Conservation (phyloP, 345 rosid genomes). For the Murraya koenigii region DNA sequence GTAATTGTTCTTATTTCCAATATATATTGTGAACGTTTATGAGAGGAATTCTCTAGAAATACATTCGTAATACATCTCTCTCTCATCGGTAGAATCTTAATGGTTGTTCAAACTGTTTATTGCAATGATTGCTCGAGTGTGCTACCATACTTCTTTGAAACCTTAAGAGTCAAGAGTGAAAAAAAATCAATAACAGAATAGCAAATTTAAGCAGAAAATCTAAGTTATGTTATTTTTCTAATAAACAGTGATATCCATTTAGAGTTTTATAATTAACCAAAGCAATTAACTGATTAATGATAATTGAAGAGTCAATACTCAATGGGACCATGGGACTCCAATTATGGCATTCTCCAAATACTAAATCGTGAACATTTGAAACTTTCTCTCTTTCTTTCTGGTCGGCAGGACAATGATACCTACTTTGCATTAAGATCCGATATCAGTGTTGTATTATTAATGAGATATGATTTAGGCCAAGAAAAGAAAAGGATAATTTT, state of each 20-base stretch:
- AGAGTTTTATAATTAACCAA: background rate
- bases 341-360: background rate
- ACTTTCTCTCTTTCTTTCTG: constrained; percentile 3
- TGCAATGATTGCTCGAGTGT: no score
- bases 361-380: background rate
- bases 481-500: background rate
- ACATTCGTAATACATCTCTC: no score
- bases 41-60: no score
- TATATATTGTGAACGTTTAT: background rate
- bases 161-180: no score
- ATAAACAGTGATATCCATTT: background rate
- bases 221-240: background rate
- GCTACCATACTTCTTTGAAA: no score
- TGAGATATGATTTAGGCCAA: background rate
- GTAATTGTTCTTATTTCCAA: background rate
- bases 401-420: background rate
- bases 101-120: no score
- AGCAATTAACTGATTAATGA: background rate
- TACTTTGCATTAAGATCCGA: background rate
- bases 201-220: background rate
- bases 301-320: background rate
- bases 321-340: background rate
- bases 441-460: background rate
- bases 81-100: no score
- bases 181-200: no score